Evolutionary conservation across 78 protist genomes (phyloP), one percentile per base, ranked within the genome.

Genomic region (Dictyostelium capitatum): DNA sequence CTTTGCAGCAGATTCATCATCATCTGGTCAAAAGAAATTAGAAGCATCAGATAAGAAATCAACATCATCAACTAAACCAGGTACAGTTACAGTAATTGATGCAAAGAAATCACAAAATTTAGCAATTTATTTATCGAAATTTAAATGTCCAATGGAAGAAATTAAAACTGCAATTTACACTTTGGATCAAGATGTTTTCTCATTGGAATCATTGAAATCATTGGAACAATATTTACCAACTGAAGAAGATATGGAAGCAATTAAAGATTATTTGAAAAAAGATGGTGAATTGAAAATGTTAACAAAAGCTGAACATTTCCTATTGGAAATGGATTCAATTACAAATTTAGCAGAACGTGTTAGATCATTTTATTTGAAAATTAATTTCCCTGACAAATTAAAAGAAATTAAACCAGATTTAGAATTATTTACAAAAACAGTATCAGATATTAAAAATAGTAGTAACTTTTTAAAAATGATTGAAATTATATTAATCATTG

Each of bases 191-290:
- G 83, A 64, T 43, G 7, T 94, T 17, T 59, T 94, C n/a, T 78
- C 73, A 1, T 15, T 70, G 15, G 95, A 90, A 59, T 54, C 89
- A 14, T 30, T 83, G 17, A 75, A 81, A 67, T 37, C 59, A 23
- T 46, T 90, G 11, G 95, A 82, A 72, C 53, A 53, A 28, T 75
- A 81, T 72, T 50, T 83, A 32, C 95, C 95, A 77, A 90, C 89
- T 5, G 95, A 82, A 0, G 95, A 90, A 53, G 95, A 90, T 82
- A 85, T 85, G 92, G 92, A 85, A 75, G 77, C 79, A 6, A 73
- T 85, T 59, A 72, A 43, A 48, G 92, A 85, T 48, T 85, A 74
- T 47, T 47, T 85, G 0, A 85, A 85, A 30, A 85, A 85, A 30
- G 59, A 79, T 79, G 80, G 82, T 43, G 92, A 85, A 19, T n/a